phyloP scores from a whole-genome alignment of 768 basidiomycete genomes.

The Termitomyces sp. region DNA sequence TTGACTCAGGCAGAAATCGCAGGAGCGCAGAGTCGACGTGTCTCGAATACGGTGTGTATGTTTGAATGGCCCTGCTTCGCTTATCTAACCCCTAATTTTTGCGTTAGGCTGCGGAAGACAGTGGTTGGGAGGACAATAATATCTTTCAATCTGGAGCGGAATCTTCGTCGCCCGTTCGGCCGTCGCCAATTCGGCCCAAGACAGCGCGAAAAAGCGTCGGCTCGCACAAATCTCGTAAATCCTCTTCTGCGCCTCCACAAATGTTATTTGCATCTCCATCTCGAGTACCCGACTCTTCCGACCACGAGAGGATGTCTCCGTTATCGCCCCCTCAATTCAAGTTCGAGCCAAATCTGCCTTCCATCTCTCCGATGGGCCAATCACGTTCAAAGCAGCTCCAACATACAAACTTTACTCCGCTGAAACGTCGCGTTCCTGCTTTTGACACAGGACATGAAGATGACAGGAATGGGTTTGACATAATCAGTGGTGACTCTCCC shows the following conservation, averaged over 20 bases:
- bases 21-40: constrained; percentile 51
- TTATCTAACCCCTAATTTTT: constrained; percentile 4
- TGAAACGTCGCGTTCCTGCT: constrained; percentile 5
- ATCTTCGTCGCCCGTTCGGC: constrained; percentile 74
- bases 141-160: constrained; percentile 90
- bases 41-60: constrained; percentile 43
- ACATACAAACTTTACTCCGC: constrained; percentile 1
- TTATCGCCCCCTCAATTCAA: constrained; percentile 52
- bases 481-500: constrained; percentile 8
- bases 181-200: constrained; percentile 52
- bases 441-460: constrained; percentile 21
- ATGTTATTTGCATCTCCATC: constrained; percentile 40
- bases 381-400: constrained; percentile 20
- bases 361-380: constrained; percentile 27
- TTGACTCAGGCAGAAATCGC: constrained; percentile 44
- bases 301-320: constrained; percentile 18
- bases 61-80: constrained; percentile 10
- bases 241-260: constrained; percentile 70
- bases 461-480: constrained; percentile 26
- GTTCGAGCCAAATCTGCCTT: constrained; percentile 55
- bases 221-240: constrained; percentile 60
- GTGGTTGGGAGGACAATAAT: constrained; percentile 90
- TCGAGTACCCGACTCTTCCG: constrained; percentile 28
- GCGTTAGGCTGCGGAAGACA: constrained; percentile 50
- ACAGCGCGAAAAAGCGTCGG: constrained; percentile 37